Evolutionary conservation across 768 basidiomycete genomes (phyloP), one percentile per base, ranked within the genome.

Genomic region (Tulasnella sp.): DNA sequence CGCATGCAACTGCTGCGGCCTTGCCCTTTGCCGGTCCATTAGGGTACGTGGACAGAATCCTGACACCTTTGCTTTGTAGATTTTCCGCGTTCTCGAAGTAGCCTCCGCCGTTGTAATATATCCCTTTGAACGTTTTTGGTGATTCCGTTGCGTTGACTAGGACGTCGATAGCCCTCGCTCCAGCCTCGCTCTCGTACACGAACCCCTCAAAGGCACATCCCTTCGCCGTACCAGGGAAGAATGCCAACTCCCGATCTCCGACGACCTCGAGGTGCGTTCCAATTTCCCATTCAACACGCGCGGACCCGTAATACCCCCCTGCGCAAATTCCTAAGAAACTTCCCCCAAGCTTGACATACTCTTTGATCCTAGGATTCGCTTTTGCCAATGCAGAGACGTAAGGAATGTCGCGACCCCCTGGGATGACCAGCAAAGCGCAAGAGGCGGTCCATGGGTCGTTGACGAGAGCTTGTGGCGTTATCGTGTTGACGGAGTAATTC

Each of bases 341-440:
- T 1, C 95, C 94, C 0, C 94, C 94, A 7, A 80, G 75, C 44
- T 86, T 82, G 7, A 90, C 85, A 75, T 86, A 96, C 3, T 82
- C 82, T 67, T 81, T 82, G 64, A 95, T 86, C 1, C 83, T 78
- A 12, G 80, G 76, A 59, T 81, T 81, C 8, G 86, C 81, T 44
- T 72, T 74, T 8, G 74, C 77, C 52, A 84, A 77, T 42, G 80
- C 79, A 65, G 78, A 76, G 16, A 81, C 78, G 78, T 81, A 84
- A 22, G 81, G 82, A 9, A 80, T 75, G 73, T 83, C 82, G 36
- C 84, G 81, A 64, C 85, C 85, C 71, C 88, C 84, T n/a, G 91
- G 87, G 72, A 96, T 81, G 66, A 95, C 89, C 19, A 98, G 85
- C 1, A 96, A 82, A 2, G 89, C 89, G 77, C 93, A 95, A 12